Percentiles rank a stretch among this genome's conserved stretches.
phyloP scores from a whole-genome alignment of 2,329 filamentous ascomycete genomes.

The Juglanconis juglandina region DNA sequence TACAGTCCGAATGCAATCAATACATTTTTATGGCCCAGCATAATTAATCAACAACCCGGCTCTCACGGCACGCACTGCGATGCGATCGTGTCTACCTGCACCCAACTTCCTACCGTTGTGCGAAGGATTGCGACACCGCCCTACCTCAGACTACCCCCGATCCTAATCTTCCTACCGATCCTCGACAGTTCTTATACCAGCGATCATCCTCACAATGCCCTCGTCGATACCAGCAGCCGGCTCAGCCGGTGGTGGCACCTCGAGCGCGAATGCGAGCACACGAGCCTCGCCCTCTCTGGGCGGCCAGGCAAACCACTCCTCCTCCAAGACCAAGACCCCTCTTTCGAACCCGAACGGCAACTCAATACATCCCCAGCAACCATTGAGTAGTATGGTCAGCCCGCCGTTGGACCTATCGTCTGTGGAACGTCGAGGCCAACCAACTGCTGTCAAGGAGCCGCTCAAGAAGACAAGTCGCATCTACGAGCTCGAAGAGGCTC shows the following conservation, averaged over 20 bases:
- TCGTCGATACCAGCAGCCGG: conserved; percentile 32
- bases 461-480: conserved; percentile 75
- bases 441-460: conserved; percentile 71
- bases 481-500: conserved; percentile 83
- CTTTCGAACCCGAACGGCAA: conserved; percentile 51
- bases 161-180: neutral
- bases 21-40: neutral
- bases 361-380: conserved; percentile 46
- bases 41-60: neutral
- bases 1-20: neutral
- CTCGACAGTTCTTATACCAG: neutral
- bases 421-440: conserved; percentile 85
- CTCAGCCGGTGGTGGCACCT: conserved; percentile 32
- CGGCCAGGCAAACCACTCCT: conserved; percentile 26
- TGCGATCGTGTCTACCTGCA: conserved; percentile 17
- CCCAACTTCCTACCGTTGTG: conserved; percentile 15
- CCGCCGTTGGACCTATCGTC: conserved; percentile 76
- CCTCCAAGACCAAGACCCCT: conserved; percentile 43
- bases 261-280: conserved; percentile 47
- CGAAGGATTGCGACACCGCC: conserved; percentile 14
- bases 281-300: conserved; percentile 50
- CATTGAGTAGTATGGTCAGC: conserved; percentile 55
- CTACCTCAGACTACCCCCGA: conserved; percentile 3
- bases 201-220: conserved; percentile 31
- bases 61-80: conserved; percentile 17